A percentile compares a stretch with the other conserved stretches of the same genome.
Evolutionary conservation across 345 rosid genomes (phyloP).

Genomic region (Garcia nutans): DNA sequence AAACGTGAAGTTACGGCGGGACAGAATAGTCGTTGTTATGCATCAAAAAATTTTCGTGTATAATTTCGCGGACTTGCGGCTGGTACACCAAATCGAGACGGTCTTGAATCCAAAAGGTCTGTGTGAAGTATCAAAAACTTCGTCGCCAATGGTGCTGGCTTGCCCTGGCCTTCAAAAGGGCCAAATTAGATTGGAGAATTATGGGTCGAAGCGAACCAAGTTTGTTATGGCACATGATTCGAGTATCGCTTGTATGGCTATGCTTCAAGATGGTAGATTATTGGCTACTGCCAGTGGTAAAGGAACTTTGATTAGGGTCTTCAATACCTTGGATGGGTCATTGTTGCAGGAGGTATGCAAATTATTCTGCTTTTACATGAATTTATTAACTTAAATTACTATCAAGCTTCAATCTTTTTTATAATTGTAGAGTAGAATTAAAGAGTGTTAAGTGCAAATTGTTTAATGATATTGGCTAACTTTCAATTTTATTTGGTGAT

Average conservation of each 20-base stretch:
- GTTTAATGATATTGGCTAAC: no score
- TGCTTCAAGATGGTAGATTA: slow-evolving; percentile 45
- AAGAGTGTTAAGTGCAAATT: no score
- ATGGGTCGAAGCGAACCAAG: slow-evolving; percentile 38
- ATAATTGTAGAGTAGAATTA: no score
- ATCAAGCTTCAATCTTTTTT: no score
- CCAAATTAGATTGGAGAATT: slow-evolving; percentile 48
- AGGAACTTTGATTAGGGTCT: slow-evolving; percentile 52
- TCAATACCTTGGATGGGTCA: slow-evolving; percentile 42
- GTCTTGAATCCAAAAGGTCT: slow-evolving; percentile 41
- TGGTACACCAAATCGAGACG: slow-evolving; percentile 45
- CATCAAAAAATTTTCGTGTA: slow-evolving; percentile 42
- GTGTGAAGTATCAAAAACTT: slow-evolving; percentile 41
- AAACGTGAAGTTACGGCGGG: slow-evolving; percentile 39
- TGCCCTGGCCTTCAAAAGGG: slow-evolving; percentile 49
- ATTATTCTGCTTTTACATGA: background rate
- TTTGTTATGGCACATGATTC: slow-evolving; percentile 48
- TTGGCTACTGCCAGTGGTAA: slow-evolving; percentile 51
- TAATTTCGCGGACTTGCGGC: slow-evolving; percentile 37
- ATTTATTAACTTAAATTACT: no score
- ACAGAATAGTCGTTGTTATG: slow-evolving; percentile 36
- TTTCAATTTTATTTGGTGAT: slow-evolving; percentile 10
- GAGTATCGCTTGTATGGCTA: slow-evolving; percentile 31
- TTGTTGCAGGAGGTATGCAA: slow-evolving; percentile 49
- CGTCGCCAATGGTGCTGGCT: slow-evolving; percentile 40